phyloP scores from a whole-genome alignment of 768 basidiomycete species.

The Psilocybe tampanensis region DNA sequence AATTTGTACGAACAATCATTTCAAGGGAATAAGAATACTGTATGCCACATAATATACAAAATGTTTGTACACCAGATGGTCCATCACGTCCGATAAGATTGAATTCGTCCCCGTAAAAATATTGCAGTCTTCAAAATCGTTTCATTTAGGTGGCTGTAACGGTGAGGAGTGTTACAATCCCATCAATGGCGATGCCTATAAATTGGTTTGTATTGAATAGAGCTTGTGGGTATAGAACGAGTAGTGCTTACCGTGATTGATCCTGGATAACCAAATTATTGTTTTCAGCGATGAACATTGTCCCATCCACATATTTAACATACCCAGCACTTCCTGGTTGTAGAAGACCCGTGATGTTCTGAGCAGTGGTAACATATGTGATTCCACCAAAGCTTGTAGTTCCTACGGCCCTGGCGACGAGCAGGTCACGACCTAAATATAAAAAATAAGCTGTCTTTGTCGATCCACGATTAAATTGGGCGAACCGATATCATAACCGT shows the following conservation, averaged over 20 bases:
- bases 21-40: not conserved
- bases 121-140: not conserved
- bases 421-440: slow-evolving; percentile 27
- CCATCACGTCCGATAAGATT: slow-evolving; percentile 2
- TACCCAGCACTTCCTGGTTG: slow-evolving; percentile 49
- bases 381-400: slow-evolving; percentile 42
- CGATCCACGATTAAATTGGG: not conserved
- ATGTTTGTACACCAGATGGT: slow-evolving; percentile 5
- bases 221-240: too few species aligned
- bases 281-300: not conserved
- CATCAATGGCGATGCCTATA: slow-evolving; percentile 61
- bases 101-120: not conserved
- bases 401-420: slow-evolving; percentile 31
- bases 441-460: not conserved
- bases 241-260: slow-evolving; percentile 38
- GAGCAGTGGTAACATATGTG: slow-evolving; percentile 45
- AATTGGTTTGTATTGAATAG: slow-evolving; percentile 5
- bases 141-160: slow-evolving; percentile 43
- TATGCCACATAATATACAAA: not conserved
- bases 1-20: not conserved
- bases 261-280: slow-evolving; percentile 16
- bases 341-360: slow-evolving; percentile 57
- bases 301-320: not conserved
- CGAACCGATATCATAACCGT: slow-evolving; percentile 36
- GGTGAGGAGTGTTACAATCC: slow-evolving; percentile 55